Evolutionary conservation across 352 stramenopile genomes (phyloP), one percentile per base, ranked within the genome.

Genomic region (Pythium periplocum): DNA sequence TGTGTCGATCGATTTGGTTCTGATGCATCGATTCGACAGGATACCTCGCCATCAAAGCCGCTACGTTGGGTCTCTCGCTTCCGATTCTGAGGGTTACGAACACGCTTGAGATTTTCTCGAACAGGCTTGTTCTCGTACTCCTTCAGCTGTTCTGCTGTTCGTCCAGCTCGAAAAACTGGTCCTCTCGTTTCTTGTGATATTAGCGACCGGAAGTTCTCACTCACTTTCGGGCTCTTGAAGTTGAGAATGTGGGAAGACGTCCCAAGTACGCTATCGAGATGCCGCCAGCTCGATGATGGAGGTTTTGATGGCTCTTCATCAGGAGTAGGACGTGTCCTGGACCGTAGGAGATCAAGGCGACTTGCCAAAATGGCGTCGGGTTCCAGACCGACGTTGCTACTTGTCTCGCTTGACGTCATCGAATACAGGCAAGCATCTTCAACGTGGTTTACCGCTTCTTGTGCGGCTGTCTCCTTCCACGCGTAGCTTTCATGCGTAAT

Each of bases 181-280:
- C 45, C 61, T 49, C 10, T 33, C 57, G 35, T 33, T 41, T 31
- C 57, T 31, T 53, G 46, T 6, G 69, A 67, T 8, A 77, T 59
- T 5, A 90, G 56, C 10, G 81, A 73, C 17, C 66, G 71, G 45
- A 90, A 90, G 37, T 86, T 86, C 42, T 92, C 81, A 57, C 78
- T 90, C 32, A 92, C 77, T 56, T 92, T 92, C 2, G 81, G 78
- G 45, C 81, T 91, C 35, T 71, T 64, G 45, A 91, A 91, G 50
- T 90, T 83, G 4, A 90, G 64, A 48, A 92, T 90, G 48, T 92
- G 81, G 4, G 75, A 50, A 1, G 78, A 87, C 2, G 69, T 70
- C 0, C 81, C 78, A 26, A 92, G 69, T 3, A 90, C 68, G 12
- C 77, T 77, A 46, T 88, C 77, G 6, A 90, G 62, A 46, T 87